These are phyloP conservation scores for Mycena metata DNA, from an alignment of 768 basidiomycete species.

Conservation along the genomic window DNA sequence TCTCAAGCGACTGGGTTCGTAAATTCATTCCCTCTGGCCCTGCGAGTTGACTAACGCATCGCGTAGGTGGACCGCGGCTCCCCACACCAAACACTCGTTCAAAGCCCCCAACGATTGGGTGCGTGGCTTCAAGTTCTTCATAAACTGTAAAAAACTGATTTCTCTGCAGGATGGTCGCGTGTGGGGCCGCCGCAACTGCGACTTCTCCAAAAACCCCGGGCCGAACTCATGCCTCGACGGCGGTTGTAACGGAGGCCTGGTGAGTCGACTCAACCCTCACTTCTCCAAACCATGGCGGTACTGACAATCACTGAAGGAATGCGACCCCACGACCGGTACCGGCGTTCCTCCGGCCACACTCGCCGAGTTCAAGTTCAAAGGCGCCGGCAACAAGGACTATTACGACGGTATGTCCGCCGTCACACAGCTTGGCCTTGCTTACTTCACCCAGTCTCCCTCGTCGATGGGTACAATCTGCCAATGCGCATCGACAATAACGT, in stretches of 20 bases:
- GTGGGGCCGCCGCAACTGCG: slow-evolving; percentile 63
- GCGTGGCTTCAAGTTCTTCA: too few species aligned
- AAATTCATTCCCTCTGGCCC: slow-evolving; percentile 12
- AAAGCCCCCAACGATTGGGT: slow-evolving; percentile 21
- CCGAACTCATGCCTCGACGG: slow-evolving; percentile 58
- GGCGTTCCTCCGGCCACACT: slow-evolving; percentile 60
- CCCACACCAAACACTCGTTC: slow-evolving; percentile 11
- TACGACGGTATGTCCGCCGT: too few species aligned
- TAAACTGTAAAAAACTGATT: too few species aligned
- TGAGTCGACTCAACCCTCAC: slow-evolving; percentile 49
- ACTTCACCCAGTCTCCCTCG: too few species aligned
- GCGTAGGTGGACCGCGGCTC: slow-evolving; percentile 11
- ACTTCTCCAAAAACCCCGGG: slow-evolving; percentile 53
- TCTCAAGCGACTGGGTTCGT: slow-evolving; percentile 28
- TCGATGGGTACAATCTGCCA: slow-evolving; percentile 72
- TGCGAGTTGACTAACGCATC: slow-evolving; percentile 13
- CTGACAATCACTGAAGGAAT: too few species aligned
- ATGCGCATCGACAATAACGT: slow-evolving; percentile 62
- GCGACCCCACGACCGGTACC: slow-evolving; percentile 7
- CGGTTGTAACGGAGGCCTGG: slow-evolving; percentile 61
- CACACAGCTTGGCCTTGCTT: too few species aligned
- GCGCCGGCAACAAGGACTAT: slow-evolving; percentile 51
- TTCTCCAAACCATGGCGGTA: too few species aligned
- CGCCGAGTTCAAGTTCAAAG: slow-evolving; percentile 59
- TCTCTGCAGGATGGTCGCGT: slow-evolving; percentile 60